Conservation (phyloP, 441 rosid species). For the Brassica balearica region DNA sequence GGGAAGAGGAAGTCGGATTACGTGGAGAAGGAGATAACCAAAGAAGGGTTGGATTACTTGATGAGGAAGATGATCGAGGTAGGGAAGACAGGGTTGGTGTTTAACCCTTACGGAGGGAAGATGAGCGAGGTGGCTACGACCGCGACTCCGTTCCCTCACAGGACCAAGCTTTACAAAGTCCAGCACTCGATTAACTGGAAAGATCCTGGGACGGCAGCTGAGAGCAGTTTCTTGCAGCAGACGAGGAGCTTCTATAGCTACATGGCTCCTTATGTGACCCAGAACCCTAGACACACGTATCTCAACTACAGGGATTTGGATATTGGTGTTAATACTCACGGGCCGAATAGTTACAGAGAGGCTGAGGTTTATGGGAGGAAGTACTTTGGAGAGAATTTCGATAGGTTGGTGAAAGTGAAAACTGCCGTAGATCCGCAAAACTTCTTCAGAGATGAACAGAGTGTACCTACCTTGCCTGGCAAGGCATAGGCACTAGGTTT, state of each 20-base stretch:
- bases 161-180: conserved; percentile 48
- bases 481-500: conserved; percentile 13
- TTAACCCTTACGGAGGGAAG: conserved; percentile 54
- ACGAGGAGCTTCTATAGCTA: conserved; percentile 42
- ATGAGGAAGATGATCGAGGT: conserved; percentile 46
- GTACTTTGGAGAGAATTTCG: conserved; percentile 38
- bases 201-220: conserved; percentile 40
- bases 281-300: conserved; percentile 56
- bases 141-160: conserved; percentile 51
- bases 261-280: conserved; percentile 54
- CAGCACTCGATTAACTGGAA: conserved; percentile 49
- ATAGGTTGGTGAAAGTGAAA: conserved; percentile 40
- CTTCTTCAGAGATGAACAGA: conserved; percentile 50
- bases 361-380: conserved; percentile 42
- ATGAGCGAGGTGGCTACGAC: conserved; percentile 41
- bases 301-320: conserved; percentile 50
- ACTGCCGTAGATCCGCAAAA: conserved; percentile 43
- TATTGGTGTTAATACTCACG: conserved; percentile 39
- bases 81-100: conserved; percentile 35
- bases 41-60: conserved; percentile 45
- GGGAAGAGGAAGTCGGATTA: conserved; percentile 56
- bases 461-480: conserved; percentile 47
- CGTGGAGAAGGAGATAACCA: conserved; percentile 47
- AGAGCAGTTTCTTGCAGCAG: conserved; percentile 35
- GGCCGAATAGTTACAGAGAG: conserved; percentile 38